These are phyloP conservation scores for Suhomyces canberraensis DNA, from an alignment of 805 yeast genomes.

Conservation along the genomic window DNA sequence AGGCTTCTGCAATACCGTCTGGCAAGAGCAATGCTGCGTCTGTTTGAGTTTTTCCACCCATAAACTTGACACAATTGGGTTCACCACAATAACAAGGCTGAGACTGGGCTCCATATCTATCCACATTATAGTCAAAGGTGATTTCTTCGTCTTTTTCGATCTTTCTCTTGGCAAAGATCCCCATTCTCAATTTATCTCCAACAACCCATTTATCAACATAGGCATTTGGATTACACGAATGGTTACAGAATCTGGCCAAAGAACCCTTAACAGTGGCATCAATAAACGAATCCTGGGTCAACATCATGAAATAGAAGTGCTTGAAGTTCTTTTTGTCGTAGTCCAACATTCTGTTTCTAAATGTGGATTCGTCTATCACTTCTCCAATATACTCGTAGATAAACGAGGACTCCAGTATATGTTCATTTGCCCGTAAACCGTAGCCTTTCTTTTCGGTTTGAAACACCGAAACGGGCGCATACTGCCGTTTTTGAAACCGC, in stretches of 20 bases:
- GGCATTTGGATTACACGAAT: constrained; percentile 93
- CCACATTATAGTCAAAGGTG: constrained; percentile 91
- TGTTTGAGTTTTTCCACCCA: constrained; percentile 97
- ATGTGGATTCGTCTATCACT: constrained; percentile 78
- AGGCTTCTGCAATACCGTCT: constrained; percentile 77
- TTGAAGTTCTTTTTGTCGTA: constrained; percentile 67
- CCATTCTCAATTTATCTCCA: constrained; percentile 86
- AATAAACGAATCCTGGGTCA: constrained; percentile 86
- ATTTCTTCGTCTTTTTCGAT: constrained; percentile 82
- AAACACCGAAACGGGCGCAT: constrained; percentile 77
- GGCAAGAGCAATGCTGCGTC: constrained; percentile 85
- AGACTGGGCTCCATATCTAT: constrained; percentile 90
- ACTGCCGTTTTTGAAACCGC: constrained; percentile 75
- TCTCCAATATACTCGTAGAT: constrained; percentile 94
- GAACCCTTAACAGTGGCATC: constrained; percentile 92
- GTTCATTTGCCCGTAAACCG: constrained; percentile 73
- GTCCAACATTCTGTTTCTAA: constrained; percentile 66
- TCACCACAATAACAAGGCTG: constrained; percentile 96
- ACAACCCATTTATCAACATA: constrained; percentile 98
- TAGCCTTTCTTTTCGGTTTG: constrained; percentile 83
- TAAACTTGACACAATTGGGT: constrained; percentile 83
- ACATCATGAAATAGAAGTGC: constrained; percentile 95
- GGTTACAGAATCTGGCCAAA: constrained; percentile 89
- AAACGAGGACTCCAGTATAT: constrained; percentile 61
- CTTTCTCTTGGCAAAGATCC: constrained; percentile 80